Evolutionary conservation across 306 rosid genomes (phyloP).

Genomic region (Astragalus membranaceus): DNA sequence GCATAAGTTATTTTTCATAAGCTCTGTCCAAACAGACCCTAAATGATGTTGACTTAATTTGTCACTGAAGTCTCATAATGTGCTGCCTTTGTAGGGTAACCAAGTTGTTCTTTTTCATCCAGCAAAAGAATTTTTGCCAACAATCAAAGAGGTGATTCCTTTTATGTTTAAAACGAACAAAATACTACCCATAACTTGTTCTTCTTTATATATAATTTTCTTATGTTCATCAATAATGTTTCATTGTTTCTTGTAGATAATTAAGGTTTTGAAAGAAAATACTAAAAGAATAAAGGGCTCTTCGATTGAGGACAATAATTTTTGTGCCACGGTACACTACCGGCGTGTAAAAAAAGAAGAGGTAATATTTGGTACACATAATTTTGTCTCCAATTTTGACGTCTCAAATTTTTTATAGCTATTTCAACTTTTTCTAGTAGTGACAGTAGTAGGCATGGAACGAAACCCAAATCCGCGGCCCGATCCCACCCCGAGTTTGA

Average conservation of each 20-base stretch:
- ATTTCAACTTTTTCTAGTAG: too few species aligned
- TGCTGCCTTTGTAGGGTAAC: slow-evolving; percentile 38
- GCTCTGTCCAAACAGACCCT: too few species aligned
- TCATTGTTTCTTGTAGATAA: slow-evolving; percentile 27
- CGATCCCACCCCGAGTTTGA: too few species aligned
- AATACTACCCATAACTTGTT: neutral
- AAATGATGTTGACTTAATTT: slow-evolving; percentile 1
- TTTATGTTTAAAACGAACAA: neutral
- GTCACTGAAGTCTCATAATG: neutral
- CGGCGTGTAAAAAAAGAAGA: slow-evolving; percentile 41
- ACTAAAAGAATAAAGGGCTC: slow-evolving; percentile 28
- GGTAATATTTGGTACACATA: slow-evolving; percentile 11
- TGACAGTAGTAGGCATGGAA: too few species aligned
- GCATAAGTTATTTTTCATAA: too few species aligned
- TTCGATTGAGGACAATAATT: slow-evolving; percentile 41
- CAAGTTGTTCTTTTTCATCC: slow-evolving; percentile 43
- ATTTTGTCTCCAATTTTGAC: too few species aligned
- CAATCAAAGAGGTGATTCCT: slow-evolving; percentile 37
- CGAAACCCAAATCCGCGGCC: too few species aligned
- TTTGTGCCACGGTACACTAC: slow-evolving; percentile 45
- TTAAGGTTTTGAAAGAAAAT: slow-evolving; percentile 23
- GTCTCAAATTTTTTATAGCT: too few species aligned
- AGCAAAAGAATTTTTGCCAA: slow-evolving; percentile 34
- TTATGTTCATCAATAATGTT: neutral
- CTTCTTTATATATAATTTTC: neutral